Evolutionary conservation across 441 rosid species (phyloP).

Genomic region (Populus hybrid): DNA sequence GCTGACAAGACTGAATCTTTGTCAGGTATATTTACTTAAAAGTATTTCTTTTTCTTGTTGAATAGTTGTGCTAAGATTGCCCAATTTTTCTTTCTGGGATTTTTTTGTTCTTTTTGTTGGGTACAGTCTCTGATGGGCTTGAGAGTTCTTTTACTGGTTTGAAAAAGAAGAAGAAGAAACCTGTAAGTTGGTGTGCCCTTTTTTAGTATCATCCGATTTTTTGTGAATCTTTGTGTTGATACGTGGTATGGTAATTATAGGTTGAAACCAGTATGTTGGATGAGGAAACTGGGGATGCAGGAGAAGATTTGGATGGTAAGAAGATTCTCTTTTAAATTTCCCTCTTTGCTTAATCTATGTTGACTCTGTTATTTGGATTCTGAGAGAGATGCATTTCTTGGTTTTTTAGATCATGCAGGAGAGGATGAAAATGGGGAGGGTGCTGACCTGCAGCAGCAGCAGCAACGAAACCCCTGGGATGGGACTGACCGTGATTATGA

Average conservation of each 20-base stretch:
- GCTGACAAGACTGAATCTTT: slow-evolving; percentile 62
- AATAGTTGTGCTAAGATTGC: too few species aligned
- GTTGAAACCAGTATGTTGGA: slow-evolving; percentile 57
- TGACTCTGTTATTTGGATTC: slow-evolving; percentile 9
- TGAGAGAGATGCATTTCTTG: background rate
- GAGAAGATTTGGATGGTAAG: slow-evolving; percentile 64
- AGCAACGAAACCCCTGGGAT: slow-evolving; percentile 70
- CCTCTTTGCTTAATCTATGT: background rate
- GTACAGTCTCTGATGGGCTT: slow-evolving; percentile 72
- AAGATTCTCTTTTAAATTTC: background rate
- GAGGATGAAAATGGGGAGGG: slow-evolving; percentile 61
- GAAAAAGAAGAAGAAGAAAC: slow-evolving; percentile 98
- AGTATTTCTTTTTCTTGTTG: too few species aligned
- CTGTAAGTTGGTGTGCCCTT: slow-evolving; percentile 40
- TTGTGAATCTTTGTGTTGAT: background rate
- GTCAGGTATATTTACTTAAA: slow-evolving; percentile 36
- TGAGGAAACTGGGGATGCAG: slow-evolving; percentile 51
- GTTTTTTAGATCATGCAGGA: slow-evolving; percentile 37
- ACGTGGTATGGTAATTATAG: slow-evolving; percentile 31
- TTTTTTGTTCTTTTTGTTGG: background rate
- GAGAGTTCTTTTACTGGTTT: slow-evolving; percentile 71
- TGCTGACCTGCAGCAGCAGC: slow-evolving; percentile 32
- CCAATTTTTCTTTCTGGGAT: too few species aligned
- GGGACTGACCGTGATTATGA: slow-evolving; percentile 74
- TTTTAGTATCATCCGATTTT: too few species aligned